Conservation (phyloP, 2,329 filamentous ascomycete genomes). For the Stemphylium vesicarium region DNA sequence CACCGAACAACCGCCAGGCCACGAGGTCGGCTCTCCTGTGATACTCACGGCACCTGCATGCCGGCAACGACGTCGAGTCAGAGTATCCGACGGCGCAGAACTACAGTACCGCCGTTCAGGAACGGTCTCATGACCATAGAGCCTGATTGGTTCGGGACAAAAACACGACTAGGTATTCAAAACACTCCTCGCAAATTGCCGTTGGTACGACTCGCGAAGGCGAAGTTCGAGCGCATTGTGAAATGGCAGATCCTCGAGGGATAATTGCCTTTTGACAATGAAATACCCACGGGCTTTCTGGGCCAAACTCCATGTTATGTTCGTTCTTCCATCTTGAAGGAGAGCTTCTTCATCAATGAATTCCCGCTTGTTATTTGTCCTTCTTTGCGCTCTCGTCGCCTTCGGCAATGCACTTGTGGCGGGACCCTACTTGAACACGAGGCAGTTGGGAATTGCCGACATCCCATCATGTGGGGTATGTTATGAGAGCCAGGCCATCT, state of each 20-base stretch:
- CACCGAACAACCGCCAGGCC: too few species aligned
- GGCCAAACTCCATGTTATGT: neutral
- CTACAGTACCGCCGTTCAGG: too few species aligned
- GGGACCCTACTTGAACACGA: neutral
- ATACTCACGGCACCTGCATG: too few species aligned
- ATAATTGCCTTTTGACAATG: too few species aligned
- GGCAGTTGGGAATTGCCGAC: slow-evolving; percentile 19
- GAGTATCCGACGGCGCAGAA: too few species aligned
- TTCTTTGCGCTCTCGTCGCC: slow-evolving; percentile 1
- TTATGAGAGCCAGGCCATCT: neutral
- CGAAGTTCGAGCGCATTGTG: neutral
- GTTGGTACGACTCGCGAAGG: neutral
- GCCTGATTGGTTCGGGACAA: too few species aligned
- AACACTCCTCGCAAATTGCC: neutral
- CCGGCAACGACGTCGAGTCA: too few species aligned
- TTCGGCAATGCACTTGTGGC: neutral
- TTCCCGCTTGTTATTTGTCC: neutral
- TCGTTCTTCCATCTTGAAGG: neutral
- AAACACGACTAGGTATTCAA: neutral
- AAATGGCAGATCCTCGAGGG: neutral
- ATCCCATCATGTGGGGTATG: slow-evolving; percentile 29
- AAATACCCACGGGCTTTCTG: too few species aligned
- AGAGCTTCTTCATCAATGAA: slow-evolving; percentile 3
- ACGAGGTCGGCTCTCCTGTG: too few species aligned
- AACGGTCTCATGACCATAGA: too few species aligned